These are phyloP conservation scores for Lactifluus volemus DNA, from an alignment of 768 basidiomycete species.

Conservation along the genomic window DNA sequence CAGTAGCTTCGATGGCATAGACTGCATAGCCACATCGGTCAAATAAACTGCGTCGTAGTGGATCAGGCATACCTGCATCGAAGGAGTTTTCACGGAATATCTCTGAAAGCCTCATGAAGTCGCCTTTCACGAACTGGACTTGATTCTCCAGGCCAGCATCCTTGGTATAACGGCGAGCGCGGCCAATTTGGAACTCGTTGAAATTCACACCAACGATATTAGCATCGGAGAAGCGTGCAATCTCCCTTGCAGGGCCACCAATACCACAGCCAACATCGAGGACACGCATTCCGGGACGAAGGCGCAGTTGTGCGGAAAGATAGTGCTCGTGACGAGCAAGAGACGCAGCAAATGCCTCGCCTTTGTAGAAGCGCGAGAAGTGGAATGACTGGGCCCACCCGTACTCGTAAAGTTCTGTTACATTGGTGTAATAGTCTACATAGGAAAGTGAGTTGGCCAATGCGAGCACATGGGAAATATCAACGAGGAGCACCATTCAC, in stretches of 20 bases:
- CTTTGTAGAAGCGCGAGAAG: constrained; percentile 95
- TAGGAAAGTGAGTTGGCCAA: background rate
- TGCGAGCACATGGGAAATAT: background rate
- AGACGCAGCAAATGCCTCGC: constrained; percentile 68
- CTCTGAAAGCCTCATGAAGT: constrained; percentile 92
- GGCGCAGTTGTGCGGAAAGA: constrained; percentile 76
- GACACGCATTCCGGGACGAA: constrained; percentile 88
- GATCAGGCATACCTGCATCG: too few species aligned
- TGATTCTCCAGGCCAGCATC: constrained; percentile 66
- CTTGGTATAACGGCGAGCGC: constrained; percentile 78
- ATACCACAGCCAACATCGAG: constrained; percentile 98
- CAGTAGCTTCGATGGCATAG: too few species aligned
- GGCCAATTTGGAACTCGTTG: constrained; percentile 88
- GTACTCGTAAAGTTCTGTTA: constrained; percentile 91
- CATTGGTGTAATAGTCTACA: constrained; percentile 88
- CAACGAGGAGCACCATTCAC: constrained; percentile 65
- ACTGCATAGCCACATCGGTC: too few species aligned
- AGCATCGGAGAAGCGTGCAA: constrained; percentile 83
- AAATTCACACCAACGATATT: constrained; percentile 86
- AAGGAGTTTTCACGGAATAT: constrained; percentile 46
- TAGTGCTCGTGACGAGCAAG: constrained; percentile 97
- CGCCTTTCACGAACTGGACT: constrained; percentile 81
- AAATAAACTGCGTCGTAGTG: too few species aligned
- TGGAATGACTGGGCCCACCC: constrained; percentile 92
- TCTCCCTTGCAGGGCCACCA: constrained; percentile 94